Conservation (phyloP, 371 early-diverging fungal species). For the Dipsacomyces acuminosporus region DNA sequence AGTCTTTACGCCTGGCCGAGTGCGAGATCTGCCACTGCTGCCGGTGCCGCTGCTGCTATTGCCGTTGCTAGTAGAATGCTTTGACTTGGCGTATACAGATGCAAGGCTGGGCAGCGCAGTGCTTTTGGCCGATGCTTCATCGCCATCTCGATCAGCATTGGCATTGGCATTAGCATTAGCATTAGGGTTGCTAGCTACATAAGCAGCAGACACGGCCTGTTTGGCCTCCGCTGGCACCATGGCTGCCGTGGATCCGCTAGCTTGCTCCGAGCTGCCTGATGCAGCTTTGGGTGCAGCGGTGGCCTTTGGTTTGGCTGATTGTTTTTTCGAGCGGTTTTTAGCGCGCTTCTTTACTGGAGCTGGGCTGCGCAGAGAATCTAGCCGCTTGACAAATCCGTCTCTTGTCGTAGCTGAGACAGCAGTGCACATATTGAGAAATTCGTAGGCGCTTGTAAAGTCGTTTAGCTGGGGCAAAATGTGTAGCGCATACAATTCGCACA, state of each 20-base stretch:
- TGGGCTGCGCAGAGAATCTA: constrained; percentile 34
- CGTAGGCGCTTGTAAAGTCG: constrained; percentile 32
- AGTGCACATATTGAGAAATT: constrained; percentile 13
- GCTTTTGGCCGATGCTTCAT: not conserved
- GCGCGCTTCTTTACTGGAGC: constrained; percentile 6
- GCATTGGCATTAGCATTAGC: too few relatives aligned
- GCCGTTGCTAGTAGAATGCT: too few relatives aligned
- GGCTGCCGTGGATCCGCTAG: not conserved
- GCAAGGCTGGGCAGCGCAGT: not conserved
- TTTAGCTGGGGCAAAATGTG: constrained; percentile 39
- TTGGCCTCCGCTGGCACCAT: not conserved
- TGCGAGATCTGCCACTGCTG: not conserved
- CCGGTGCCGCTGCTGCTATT: not conserved
- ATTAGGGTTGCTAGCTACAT: too few relatives aligned
- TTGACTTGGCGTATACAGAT: too few relatives aligned
- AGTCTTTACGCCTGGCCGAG: constrained; percentile 2
- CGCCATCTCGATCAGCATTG: too few relatives aligned
- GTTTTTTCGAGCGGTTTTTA: not conserved
- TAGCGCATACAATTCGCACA: constrained; percentile 41
- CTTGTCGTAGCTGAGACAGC: constrained; percentile 16
- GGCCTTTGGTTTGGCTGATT: not conserved
- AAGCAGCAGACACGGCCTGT: not conserved
- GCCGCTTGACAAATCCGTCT: constrained; percentile 22
- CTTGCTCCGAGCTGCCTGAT: not conserved
- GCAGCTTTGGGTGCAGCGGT: too few relatives aligned